Base-by-base conservation (phyloP, 192 early-diverging fungal genomes). In the Backusella morwellensis region DNA sequence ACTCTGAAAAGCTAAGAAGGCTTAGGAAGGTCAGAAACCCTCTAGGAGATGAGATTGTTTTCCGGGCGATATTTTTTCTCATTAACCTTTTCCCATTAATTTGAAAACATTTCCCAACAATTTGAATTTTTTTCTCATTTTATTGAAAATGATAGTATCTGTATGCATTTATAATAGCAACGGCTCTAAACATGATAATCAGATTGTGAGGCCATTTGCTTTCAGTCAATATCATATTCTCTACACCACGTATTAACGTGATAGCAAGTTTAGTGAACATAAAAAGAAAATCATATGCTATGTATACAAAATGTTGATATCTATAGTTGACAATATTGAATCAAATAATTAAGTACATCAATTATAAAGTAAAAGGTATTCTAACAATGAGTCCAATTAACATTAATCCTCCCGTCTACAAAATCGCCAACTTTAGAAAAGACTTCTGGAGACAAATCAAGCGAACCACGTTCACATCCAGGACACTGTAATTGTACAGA, bases 401-500 rank as follows among this genome's bases (percentile, higher is more conserved):
- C 73, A 54, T 72, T 73, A 41, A 83, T 77, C 17, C 82, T 47
- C 6, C 82, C 82, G 26, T 83, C 56, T 5, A 70, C 50, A 26
- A 71, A 44, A 32, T 80, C 50, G 14, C 73, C 82, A 19, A 83
- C 70, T 76, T 83, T 66, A 42, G 42, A 41, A 75, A 80, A 83
- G 5, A 75, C 78, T n/a, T 76, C 76, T 1, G 82, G 82, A 50
- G 78, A 77, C 47, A 83, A 52, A 71, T 83, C 82, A 17, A 83
- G 29, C 14, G 78, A 79, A 6, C 80, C 80, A 66, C 41, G 63
- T 38, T 59, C 72, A 67, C 75, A 81, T 6, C 75, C 76, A 32
- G 72, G 73, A 74, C 74, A 76, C 74, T 76, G 17, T 6, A 50
- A 17, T 42, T 44, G 23, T 41, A 56, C 21, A 68, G 29, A 78